A percentile compares a stretch with the other conserved stretches of the same genome.
phyloP scores from a whole-genome alignment of 2,329 filamentous ascomycete genomes.

The Didymosphaeria variabile region DNA sequence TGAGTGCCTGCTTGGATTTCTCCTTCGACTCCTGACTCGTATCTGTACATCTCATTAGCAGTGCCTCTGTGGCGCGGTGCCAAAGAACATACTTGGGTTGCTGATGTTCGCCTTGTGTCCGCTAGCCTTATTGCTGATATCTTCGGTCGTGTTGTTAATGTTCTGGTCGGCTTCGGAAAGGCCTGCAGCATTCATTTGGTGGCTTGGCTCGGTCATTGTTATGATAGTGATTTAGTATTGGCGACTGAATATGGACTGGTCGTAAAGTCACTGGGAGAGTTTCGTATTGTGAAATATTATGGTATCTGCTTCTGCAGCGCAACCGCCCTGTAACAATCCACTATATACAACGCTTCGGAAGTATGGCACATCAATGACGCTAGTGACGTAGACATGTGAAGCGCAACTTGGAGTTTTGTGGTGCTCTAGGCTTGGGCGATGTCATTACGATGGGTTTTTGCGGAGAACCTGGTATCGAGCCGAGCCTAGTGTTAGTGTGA shows the following conservation, averaged over 20 bases:
- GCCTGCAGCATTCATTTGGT: constrained; percentile 25
- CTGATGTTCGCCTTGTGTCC: constrained; percentile 60
- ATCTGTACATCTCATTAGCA: constrained; percentile 1
- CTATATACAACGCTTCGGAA: background rate
- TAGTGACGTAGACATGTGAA: background rate
- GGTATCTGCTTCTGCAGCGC: background rate
- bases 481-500: no score
- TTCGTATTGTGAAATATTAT: no score
- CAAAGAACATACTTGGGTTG: constrained; percentile 53
- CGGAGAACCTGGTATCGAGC: no score
- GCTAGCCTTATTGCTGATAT: constrained; percentile 23
- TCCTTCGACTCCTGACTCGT: constrained; percentile 52
- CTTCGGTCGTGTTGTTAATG: constrained; percentile 27
- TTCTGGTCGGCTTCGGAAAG: constrained; percentile 23
- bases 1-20: constrained; percentile 53
- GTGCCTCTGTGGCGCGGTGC: no score
- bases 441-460: background rate
- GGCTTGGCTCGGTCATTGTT: constrained; percentile 1
- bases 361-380: background rate
- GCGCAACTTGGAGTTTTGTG: background rate
- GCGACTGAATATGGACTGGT: background rate
- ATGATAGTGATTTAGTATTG: background rate
- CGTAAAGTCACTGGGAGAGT: no score
- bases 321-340: background rate
- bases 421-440: background rate